A percentile compares a stretch with the other conserved stretches of the same genome.
Evolutionary conservation across 2,329 filamentous ascomycete genomes (phyloP).

Genomic region (Pseudocercospora crystallina): DNA sequence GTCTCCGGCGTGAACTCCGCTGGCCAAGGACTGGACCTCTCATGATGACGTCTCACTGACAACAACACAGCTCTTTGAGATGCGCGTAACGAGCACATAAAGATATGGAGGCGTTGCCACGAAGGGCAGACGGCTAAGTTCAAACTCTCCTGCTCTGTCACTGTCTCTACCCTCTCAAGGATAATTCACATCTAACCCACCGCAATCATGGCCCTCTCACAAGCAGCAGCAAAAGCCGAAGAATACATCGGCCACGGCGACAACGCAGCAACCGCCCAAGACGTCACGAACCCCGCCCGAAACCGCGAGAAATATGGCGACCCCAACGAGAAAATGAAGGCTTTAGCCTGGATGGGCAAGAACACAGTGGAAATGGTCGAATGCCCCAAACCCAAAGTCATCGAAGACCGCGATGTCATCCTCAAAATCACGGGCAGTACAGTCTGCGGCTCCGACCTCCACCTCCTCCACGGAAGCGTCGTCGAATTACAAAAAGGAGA

Average conservation of each 20-base stretch:
- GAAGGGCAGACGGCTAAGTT: too few species aligned
- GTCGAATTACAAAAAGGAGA: slow-evolving; percentile 54
- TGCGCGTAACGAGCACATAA: too few species aligned
- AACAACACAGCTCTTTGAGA: too few species aligned
- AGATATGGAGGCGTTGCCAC: too few species aligned
- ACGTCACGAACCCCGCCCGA: slow-evolving; percentile 63
- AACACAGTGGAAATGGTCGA: slow-evolving; percentile 71
- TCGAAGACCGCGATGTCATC: slow-evolving; percentile 76
- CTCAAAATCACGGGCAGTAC: slow-evolving; percentile 71
- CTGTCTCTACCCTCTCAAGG: too few species aligned
- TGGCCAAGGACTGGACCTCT: too few species aligned
- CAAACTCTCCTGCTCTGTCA: too few species aligned
- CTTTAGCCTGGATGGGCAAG: slow-evolving; percentile 79
- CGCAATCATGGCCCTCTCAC: slow-evolving; percentile 53
- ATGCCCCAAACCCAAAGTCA: slow-evolving; percentile 66
- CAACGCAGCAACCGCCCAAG: slow-evolving; percentile 65
- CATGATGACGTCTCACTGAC: too few species aligned
- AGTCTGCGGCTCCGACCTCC: slow-evolving; percentile 62
- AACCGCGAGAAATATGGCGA: slow-evolving; percentile 53
- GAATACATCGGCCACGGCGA: slow-evolving; percentile 66
- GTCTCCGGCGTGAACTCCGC: too few species aligned
- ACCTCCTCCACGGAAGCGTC: slow-evolving; percentile 53
- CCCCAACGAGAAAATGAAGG: slow-evolving; percentile 66
- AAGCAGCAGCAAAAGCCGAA: slow-evolving; percentile 68
- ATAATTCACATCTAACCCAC: too few species aligned